phyloP scores from a whole-genome alignment of 1,139 yeast genomes.

The Saccharomyces hybrid region DNA sequence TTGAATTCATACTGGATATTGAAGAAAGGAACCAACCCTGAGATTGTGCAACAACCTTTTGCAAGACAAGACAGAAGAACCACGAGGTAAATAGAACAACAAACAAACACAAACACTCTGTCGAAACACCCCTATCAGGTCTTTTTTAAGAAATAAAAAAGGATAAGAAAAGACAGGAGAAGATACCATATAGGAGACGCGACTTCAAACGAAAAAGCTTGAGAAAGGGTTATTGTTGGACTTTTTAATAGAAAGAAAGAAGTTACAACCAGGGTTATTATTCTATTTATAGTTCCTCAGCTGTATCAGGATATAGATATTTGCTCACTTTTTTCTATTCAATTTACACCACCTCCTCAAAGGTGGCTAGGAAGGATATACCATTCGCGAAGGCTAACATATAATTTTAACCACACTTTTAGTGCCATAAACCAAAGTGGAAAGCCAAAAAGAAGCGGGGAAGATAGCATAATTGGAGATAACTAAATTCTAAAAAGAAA shows the following conservation, averaged over 20 bases:
- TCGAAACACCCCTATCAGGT: background rate
- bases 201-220: background rate
- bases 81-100: conserved; percentile 1
- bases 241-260: background rate
- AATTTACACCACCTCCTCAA: background rate
- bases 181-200: background rate
- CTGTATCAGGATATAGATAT: background rate
- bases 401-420: background rate
- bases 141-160: background rate
- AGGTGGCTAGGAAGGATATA: background rate
- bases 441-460: background rate
- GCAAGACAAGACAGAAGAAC: background rate
- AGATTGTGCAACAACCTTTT: background rate
- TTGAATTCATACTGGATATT: background rate
- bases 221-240: background rate
- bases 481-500: background rate
- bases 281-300: background rate
- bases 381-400: background rate
- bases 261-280: background rate
- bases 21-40: background rate
- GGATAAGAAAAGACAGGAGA: conserved; percentile 1
- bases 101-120: background rate
- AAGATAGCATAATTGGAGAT: background rate
- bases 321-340: background rate
- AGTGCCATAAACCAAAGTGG: background rate